Evolutionary conservation across 495 filamentous ascomycete species (phyloP).

Genomic region (Penicillium canescens): DNA sequence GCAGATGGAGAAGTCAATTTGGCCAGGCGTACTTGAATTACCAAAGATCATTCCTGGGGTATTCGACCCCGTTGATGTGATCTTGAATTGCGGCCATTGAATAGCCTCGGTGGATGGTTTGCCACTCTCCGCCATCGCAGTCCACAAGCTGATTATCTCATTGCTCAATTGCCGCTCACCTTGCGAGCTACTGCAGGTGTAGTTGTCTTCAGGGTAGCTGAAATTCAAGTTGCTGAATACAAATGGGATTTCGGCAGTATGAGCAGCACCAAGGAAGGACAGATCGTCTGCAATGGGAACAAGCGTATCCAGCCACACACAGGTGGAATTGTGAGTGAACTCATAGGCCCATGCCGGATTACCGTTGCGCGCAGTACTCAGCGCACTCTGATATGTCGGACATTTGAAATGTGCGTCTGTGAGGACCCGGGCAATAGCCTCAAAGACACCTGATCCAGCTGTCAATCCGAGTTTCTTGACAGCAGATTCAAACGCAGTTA

Average conservation of each 20-base stretch:
- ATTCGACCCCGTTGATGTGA: conserved; percentile 4
- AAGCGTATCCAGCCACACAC: conserved; percentile 24
- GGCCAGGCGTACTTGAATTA: conserved; percentile 19
- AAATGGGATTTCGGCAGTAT: conserved; percentile 42
- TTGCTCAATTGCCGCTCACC: conserved; percentile 30
- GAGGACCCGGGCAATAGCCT: conserved; percentile 20
- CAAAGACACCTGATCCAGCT: conserved; percentile 4
- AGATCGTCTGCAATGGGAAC: conserved; percentile 6
- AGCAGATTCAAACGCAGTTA: conserved; percentile 18
- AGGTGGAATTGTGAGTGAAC: conserved; percentile 32
- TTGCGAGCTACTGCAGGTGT: conserved; percentile 30
- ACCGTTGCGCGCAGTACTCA: conserved; percentile 9
- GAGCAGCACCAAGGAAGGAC: conserved; percentile 25
- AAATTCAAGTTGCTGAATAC: conserved; percentile 37
- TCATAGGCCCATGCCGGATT: conserved; percentile 27
- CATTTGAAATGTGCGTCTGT: conserved; percentile 34
- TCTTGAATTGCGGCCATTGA: conserved; percentile 30
- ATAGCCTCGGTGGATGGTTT: conserved; percentile 25
- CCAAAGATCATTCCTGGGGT: conserved; percentile 29
- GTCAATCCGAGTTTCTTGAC: conserved; percentile 1
- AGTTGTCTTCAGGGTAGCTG: conserved; percentile 11
- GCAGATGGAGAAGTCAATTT: conserved; percentile 33
- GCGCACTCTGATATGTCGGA: conserved; percentile 26
- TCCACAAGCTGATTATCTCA: conserved; percentile 39
- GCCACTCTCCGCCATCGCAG: conserved; percentile 36